These are phyloP conservation scores for Fusarium concolor DNA, from an alignment of 2,329 filamentous ascomycete genomes.

Conservation along the genomic window DNA sequence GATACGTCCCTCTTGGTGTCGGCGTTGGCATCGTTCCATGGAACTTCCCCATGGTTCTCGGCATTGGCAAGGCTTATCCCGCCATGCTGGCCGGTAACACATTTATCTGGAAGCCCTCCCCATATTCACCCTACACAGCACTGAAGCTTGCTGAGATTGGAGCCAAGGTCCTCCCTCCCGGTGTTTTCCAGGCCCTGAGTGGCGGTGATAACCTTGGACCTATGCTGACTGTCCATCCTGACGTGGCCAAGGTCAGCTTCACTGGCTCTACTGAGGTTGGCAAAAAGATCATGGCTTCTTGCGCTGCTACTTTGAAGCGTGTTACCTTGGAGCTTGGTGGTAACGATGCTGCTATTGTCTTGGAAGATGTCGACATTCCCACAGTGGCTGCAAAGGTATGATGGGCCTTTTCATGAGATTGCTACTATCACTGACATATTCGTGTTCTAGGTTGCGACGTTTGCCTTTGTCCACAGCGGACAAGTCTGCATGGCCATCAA, in stretches of 20 bases:
- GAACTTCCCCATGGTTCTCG: constrained; percentile 40
- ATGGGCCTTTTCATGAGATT: too few species aligned
- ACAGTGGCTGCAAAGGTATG: constrained; percentile 11
- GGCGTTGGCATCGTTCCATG: constrained; percentile 40
- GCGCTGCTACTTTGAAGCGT: constrained; percentile 64
- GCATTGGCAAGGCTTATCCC: constrained; percentile 62
- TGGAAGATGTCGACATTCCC: constrained; percentile 2
- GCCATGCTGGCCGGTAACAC: constrained; percentile 67
- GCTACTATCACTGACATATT: neutral
- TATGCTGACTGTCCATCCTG: constrained; percentile 66
- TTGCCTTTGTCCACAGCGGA: neutral
- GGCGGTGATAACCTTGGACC: constrained; percentile 71
- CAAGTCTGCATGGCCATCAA: constrained; percentile 14
- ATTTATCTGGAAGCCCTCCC: constrained; percentile 68
- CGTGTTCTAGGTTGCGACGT: neutral
- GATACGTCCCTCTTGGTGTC: constrained; percentile 25
- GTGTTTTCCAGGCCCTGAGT: constrained; percentile 70
- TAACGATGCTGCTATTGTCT: constrained; percentile 3
- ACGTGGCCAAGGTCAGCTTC: constrained; percentile 71
- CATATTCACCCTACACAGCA: constrained; percentile 66
- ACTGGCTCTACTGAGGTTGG: constrained; percentile 70
- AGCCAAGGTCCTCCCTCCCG: constrained; percentile 67
- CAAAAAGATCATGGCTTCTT: constrained; percentile 53
- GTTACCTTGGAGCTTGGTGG: constrained; percentile 66
- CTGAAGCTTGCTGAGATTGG: constrained; percentile 71